These are phyloP conservation scores for Debaryomyces subglobosus DNA, from an alignment of 1,139 yeast species.

Conservation along the genomic window DNA sequence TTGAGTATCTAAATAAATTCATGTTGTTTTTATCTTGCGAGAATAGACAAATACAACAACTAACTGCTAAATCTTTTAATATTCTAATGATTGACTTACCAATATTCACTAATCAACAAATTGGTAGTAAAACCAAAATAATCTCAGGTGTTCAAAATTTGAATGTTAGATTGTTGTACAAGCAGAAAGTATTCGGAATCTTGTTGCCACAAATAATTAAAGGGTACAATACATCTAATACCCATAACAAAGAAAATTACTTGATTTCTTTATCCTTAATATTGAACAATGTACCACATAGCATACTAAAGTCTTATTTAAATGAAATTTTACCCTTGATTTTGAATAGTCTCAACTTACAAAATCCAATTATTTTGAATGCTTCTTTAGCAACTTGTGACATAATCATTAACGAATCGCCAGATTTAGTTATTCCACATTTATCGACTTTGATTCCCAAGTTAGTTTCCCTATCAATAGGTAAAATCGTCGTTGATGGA, in stretches of 20 bases:
- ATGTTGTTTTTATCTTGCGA: slow-evolving; percentile 48
- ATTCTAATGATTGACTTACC: slow-evolving; percentile 68
- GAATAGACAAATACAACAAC: slow-evolving; percentile 20
- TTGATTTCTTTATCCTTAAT: slow-evolving; percentile 69
- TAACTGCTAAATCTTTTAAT: slow-evolving; percentile 60
- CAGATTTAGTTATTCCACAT: slow-evolving; percentile 54
- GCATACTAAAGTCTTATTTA: slow-evolving; percentile 64
- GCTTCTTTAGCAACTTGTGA: slow-evolving; percentile 62
- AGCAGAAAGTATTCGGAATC: slow-evolving; percentile 72
- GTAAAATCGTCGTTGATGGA: slow-evolving; percentile 24
- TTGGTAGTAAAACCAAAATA: slow-evolving; percentile 27
- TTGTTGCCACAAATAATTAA: slow-evolving; percentile 52
- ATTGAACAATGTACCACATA: slow-evolving; percentile 64
- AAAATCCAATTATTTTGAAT: slow-evolving; percentile 50
- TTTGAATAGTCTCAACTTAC: slow-evolving; percentile 61
- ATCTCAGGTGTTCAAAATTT: slow-evolving; percentile 57
- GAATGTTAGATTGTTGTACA: slow-evolving; percentile 67
- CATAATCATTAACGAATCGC: slow-evolving; percentile 55
- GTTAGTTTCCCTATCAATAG: slow-evolving; percentile 43
- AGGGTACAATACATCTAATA: slow-evolving; percentile 25
- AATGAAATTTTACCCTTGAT: slow-evolving; percentile 68
- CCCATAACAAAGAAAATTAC: slow-evolving; percentile 38
- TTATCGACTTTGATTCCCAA: slow-evolving; percentile 60
- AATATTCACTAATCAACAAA: slow-evolving; percentile 48
- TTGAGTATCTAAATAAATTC: slow-evolving; percentile 39